Base-by-base conservation (phyloP, 305 asterid genomes). In the Withania somnifera region DNA sequence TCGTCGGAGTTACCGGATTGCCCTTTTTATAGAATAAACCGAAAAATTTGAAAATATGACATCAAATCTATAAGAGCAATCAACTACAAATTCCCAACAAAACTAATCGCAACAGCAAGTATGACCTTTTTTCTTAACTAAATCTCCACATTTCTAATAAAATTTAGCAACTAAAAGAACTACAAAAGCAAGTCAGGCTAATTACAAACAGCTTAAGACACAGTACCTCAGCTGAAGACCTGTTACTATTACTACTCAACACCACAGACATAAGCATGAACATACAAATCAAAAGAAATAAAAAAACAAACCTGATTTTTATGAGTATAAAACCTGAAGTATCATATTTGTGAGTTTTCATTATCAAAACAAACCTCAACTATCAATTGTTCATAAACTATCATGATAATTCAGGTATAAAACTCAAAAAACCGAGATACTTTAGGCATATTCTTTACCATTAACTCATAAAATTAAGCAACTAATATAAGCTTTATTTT, bases 191-290 rank as follows among this genome's bases (percentile, higher is more conserved):
- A 81, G 61, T 42, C 17, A 47, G 15, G 36, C 76, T 52, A 81
- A 69, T 71, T 45, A 5, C 63, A 26, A 36, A 79, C 7, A 58
- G 20, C 24, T 58, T 69, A 28, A 78, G 66, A 26, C 68, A 32
- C 51, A 54, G 51, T 73, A 78, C 28, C 67, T 57, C 98, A 93
- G 91, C 90, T 13, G 95, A 64, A 76, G 76, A 88, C 78, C 89
- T 26, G 67, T 75, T 79, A 28, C 64, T 83, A 78, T 86, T 86
- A 87, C 82, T 85, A 85, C 78, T 86, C 87, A 86, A 89, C 47
- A 91, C 68, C 79, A 89, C 88, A 80, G 92, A 87, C 38, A 91
- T 58, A 76, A 92, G 89, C 82, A 92, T 88, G 53, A 91, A 78
- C 52, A 90, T 91, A 80, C 93, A 94, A 83, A 94, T 89, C 86